Percentiles rank a stretch among this genome's conserved stretches.
These are phyloP conservation scores for Penicillium decumbens DNA, from an alignment of 2,329 filamentous ascomycete genomes.

Conservation along the genomic window DNA sequence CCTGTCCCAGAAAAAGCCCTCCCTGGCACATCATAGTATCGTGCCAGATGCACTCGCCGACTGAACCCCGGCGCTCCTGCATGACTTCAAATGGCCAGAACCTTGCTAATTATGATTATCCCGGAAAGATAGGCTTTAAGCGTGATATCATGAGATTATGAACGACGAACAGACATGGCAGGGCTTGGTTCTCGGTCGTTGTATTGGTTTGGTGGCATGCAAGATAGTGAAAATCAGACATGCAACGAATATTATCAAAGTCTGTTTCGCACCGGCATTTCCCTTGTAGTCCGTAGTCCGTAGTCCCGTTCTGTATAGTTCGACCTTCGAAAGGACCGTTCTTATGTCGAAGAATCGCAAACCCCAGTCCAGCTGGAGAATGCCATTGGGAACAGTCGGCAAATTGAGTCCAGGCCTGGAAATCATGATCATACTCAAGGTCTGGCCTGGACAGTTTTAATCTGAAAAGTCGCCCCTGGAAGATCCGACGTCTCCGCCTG, in stretches of 20 bases:
- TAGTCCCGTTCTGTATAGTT: neutral
- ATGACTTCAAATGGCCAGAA: slow-evolving; percentile 21
- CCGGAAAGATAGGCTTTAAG: slow-evolving; percentile 46
- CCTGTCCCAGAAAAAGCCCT: slow-evolving; percentile 21
- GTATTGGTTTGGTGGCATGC: slow-evolving; percentile 8
- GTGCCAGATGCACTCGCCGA: slow-evolving; percentile 8
- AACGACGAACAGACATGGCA: slow-evolving; percentile 20
- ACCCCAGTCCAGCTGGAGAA: slow-evolving; percentile 3
- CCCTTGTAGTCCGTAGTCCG: neutral
- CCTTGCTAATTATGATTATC: slow-evolving; percentile 35
- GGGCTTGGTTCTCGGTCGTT: slow-evolving; percentile 14
- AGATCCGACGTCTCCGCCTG: slow-evolving; percentile 85
- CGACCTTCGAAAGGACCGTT: neutral
- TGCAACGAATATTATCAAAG: slow-evolving; percentile 8
- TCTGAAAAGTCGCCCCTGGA: slow-evolving; percentile 88
- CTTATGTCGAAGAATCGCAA: neutral
- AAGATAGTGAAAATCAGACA: slow-evolving; percentile 18
- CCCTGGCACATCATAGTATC: slow-evolving; percentile 13
- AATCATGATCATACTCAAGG: slow-evolving; percentile 42
- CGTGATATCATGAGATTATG: slow-evolving; percentile 26
- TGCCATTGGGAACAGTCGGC: neutral
- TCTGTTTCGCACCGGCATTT: neutral
- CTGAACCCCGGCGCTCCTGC: neutral
- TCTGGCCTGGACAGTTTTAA: slow-evolving; percentile 73
- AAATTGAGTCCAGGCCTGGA: slow-evolving; percentile 5